Conservation (phyloP, 306 rosid species). For the Biancaea sappan region DNA sequence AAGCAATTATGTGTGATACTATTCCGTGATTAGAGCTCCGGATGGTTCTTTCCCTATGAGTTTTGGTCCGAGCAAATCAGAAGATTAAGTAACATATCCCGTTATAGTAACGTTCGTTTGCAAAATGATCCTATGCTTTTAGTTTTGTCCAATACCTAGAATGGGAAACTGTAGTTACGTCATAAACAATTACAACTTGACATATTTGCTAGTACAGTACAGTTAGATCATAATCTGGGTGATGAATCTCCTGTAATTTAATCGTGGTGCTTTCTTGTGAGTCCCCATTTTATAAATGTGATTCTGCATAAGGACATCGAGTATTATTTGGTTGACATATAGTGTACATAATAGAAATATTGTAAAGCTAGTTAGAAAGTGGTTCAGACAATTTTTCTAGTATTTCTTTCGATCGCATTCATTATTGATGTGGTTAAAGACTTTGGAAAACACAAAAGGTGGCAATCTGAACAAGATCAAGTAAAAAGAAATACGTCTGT, state of each 20-base stretch:
- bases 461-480: slow-evolving; percentile 17
- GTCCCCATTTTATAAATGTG: not conserved
- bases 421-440: not conserved
- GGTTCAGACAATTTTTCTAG: not conserved
- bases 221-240: not conserved
- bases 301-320: not conserved
- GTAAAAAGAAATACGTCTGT: not conserved
- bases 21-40: slow-evolving; percentile 34
- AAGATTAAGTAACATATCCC: slow-evolving; percentile 5
- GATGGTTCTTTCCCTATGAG: slow-evolving; percentile 25
- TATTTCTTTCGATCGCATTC: slow-evolving; percentile 4
- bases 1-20: slow-evolving; percentile 22
- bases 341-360: too few relatives aligned
- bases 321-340: too few relatives aligned
- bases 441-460: slow-evolving; percentile 35
- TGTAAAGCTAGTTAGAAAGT: not conserved
- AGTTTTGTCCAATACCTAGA: slow-evolving; percentile 27
- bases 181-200: not conserved
- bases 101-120: slow-evolving; percentile 17
- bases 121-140: slow-evolving; percentile 26
- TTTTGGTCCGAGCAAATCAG: slow-evolving; percentile 27
- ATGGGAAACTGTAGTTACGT: slow-evolving; percentile 17
- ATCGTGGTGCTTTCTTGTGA: not conserved
- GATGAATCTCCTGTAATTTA: not conserved
- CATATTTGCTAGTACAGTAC: not conserved